Evolutionary conservation across 2,329 filamentous ascomycete species (phyloP).

Genomic region (Davidsoniella virescens): DNA sequence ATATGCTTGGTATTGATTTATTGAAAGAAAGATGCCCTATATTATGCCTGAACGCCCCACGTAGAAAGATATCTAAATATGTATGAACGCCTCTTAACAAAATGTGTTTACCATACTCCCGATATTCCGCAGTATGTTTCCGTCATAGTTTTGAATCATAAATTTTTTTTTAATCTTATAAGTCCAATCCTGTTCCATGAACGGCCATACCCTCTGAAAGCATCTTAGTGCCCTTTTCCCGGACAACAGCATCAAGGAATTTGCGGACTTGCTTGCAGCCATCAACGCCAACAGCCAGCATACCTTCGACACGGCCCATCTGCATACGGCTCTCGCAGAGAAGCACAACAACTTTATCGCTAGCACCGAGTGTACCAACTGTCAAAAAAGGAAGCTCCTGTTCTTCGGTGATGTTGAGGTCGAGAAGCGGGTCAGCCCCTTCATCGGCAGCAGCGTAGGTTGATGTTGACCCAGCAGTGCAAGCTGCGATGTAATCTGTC

Average conservation of each 20-base stretch:
- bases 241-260: conserved; percentile 67
- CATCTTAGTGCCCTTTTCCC: conserved; percentile 50
- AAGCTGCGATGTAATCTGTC: conserved; percentile 78
- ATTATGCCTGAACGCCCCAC: no score
- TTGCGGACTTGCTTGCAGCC: conserved; percentile 75
- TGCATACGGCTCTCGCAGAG: conserved; percentile 84
- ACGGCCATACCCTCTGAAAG: conserved; percentile 20
- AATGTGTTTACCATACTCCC: no score
- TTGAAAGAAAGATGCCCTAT: no score
- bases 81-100: no score
- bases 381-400: conserved; percentile 81
- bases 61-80: no score
- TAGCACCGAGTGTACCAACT: conserved; percentile 59
- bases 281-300: conserved; percentile 84
- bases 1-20: no score
- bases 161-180: neutral
- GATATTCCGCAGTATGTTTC: no score
- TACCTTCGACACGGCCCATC: conserved; percentile 64
- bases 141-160: no score
- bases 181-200: neutral
- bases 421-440: conserved; percentile 58
- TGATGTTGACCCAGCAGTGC: conserved; percentile 68
- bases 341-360: conserved; percentile 61
- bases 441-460: conserved; percentile 50
- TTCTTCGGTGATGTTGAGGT: conserved; percentile 66